Conservation (phyloP, 495 filamentous ascomycete species). For the Talaromyces thailandensis region DNA sequence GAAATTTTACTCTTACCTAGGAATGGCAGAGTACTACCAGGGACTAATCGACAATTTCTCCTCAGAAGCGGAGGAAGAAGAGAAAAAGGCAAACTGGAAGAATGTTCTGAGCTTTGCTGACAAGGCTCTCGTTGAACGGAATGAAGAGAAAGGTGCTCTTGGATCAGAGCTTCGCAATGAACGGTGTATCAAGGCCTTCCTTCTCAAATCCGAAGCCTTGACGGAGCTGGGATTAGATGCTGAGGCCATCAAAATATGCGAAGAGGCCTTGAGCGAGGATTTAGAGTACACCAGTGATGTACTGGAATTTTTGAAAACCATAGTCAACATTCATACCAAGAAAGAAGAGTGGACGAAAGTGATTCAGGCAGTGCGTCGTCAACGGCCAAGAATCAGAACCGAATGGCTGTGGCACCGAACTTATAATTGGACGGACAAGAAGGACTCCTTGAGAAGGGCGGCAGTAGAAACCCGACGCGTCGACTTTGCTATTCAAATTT, state of each 20-base stretch:
- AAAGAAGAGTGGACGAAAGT: neutral
- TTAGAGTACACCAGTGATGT: neutral
- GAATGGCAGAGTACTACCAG: neutral
- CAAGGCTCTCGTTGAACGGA: neutral
- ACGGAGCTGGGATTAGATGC: neutral
- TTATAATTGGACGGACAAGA: neutral
- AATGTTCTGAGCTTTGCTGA: neutral
- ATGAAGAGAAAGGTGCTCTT: conserved; percentile 1
- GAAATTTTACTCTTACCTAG: neutral
- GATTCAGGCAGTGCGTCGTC: neutral
- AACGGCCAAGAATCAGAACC: neutral
- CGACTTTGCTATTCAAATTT: neutral
- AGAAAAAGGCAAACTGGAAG: neutral
- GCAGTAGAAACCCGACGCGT: neutral
- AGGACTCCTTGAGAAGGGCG: neutral
- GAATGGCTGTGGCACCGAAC: neutral
- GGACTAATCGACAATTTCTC: neutral
- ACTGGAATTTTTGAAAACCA: neutral
- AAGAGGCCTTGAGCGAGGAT: neutral
- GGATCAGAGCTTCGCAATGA: neutral
- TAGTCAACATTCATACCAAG: neutral
- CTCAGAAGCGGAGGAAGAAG: neutral
- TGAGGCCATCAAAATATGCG: neutral
- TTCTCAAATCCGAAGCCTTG: neutral
- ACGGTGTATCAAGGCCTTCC: neutral